These are phyloP conservation scores for Elongisporangium prolatum DNA, from an alignment of 352 stramenopile genomes.

Conservation along the genomic window DNA sequence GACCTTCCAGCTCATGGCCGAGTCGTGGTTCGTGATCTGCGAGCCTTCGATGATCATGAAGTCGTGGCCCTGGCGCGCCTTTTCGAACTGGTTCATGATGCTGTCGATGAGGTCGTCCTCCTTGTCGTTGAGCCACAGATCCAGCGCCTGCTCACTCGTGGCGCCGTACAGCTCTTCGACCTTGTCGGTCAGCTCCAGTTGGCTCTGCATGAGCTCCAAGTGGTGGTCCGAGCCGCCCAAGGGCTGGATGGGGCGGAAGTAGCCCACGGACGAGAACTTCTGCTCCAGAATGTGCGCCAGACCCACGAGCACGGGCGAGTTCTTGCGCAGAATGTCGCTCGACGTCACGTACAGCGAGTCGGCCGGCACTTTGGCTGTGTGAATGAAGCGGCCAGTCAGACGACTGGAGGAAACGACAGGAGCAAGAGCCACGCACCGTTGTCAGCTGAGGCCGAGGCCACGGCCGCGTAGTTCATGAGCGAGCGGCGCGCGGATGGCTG, in stretches of 20 bases:
- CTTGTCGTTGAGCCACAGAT: slow-evolving; percentile 49
- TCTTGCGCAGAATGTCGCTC: slow-evolving; percentile 56
- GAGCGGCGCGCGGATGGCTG: not conserved
- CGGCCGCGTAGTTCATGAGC: not conserved
- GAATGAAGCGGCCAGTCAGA: not conserved
- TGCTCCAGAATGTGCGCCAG: slow-evolving; percentile 67
- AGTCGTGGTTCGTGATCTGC: slow-evolving; percentile 58
- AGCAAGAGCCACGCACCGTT: not conserved
- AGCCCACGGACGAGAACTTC: slow-evolving; percentile 66
- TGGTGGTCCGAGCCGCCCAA: slow-evolving; percentile 48
- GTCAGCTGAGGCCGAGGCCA: not conserved
- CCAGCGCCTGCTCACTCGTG: slow-evolving; percentile 45
- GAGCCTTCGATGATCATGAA: slow-evolving; percentile 85
- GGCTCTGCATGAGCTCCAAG: slow-evolving; percentile 58
- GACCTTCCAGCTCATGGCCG: slow-evolving; percentile 74
- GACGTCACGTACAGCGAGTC: slow-evolving; percentile 68
- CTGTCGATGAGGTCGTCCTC: slow-evolving; percentile 64
- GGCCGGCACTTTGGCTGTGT: slow-evolving; percentile 31
- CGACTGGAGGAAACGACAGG: not conserved
- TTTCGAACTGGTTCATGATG: slow-evolving; percentile 62
- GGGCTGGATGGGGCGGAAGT: slow-evolving; percentile 75
- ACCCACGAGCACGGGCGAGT: slow-evolving; percentile 62
- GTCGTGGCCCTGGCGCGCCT: slow-evolving; percentile 50
- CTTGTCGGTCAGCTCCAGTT: slow-evolving; percentile 44
- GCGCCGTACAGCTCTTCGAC: slow-evolving; percentile 53